Conservation (phyloP, 2,329 filamentous ascomycete species). For the Penicillium sp. region DNA sequence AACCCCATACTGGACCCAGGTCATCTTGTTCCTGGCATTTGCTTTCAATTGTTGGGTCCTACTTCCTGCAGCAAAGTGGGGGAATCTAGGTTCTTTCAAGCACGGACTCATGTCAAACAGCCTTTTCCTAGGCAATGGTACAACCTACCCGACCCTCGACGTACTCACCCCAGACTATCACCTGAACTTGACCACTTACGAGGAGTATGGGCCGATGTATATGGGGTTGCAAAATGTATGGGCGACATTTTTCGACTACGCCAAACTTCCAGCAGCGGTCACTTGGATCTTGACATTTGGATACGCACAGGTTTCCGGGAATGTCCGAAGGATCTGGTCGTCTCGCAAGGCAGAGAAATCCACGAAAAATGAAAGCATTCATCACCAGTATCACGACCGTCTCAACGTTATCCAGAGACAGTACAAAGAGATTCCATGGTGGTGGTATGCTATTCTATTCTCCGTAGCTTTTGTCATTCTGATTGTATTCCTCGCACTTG, state of each 20-base stretch:
- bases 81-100: constrained; percentile 52
- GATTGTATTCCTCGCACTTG: constrained; percentile 51
- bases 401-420: constrained; percentile 58
- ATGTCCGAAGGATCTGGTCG: constrained; percentile 45
- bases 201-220: constrained; percentile 54
- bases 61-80: constrained; percentile 59
- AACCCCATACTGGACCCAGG: constrained; percentile 59
- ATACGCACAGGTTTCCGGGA: constrained; percentile 48
- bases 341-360: constrained; percentile 32
- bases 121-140: constrained; percentile 51
- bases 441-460: constrained; percentile 58
- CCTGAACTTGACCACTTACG: constrained; percentile 50
- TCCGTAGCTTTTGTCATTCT: constrained; percentile 49
- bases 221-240: constrained; percentile 58
- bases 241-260: constrained; percentile 61
- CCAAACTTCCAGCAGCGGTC: constrained; percentile 57
- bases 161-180: constrained; percentile 45
- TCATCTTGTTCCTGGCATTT: constrained; percentile 56
- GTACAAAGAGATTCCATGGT: constrained; percentile 58
- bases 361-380: constrained; percentile 41
- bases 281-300: constrained; percentile 60
- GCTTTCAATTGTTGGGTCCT: constrained; percentile 58
- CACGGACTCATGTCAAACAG: constrained; percentile 59
- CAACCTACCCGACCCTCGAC: constrained; percentile 44
- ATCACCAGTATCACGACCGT: constrained; percentile 57